Evolutionary conservation across 768 basidiomycete species (phyloP).

Genomic region (Kockovaella imperatae): DNA sequence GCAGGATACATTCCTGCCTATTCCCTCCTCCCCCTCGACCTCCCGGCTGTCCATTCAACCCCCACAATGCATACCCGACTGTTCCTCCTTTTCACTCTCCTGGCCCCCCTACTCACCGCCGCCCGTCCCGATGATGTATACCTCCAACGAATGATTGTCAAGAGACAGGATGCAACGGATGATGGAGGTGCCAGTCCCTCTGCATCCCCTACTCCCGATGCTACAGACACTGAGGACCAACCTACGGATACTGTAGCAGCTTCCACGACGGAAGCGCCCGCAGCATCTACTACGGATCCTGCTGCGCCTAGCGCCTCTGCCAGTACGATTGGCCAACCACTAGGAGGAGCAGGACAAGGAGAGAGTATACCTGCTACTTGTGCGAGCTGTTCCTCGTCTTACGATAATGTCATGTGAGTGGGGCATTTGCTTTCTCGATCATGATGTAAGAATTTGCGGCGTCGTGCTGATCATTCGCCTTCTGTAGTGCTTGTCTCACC

Average conservation of each 20-base stretch:
- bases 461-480: not conserved
- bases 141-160: too few species aligned
- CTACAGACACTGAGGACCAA: too few species aligned
- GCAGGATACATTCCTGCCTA: too few species aligned
- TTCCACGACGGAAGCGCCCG: too few species aligned
- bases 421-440: not conserved
- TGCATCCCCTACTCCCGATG: too few species aligned
- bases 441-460: not conserved
- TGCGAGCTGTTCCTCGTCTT: not conserved
- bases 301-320: too few species aligned
- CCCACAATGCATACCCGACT: not conserved
- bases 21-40: too few species aligned
- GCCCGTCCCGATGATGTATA: not conserved
- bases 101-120: not conserved
- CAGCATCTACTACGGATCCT: too few species aligned
- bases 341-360: not conserved
- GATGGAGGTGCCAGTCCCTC: too few species aligned
- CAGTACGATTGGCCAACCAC: not conserved
- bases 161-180: too few species aligned
- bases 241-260: too few species aligned
- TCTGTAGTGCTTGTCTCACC: not conserved
- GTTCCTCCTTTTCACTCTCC: not conserved
- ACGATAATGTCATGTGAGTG: not conserved
- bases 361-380: not conserved
- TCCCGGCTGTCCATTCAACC: too few species aligned